Evolutionary conservation across 2,329 filamentous ascomycete species (phyloP).

Genomic region (Colletotrichum filicis): DNA sequence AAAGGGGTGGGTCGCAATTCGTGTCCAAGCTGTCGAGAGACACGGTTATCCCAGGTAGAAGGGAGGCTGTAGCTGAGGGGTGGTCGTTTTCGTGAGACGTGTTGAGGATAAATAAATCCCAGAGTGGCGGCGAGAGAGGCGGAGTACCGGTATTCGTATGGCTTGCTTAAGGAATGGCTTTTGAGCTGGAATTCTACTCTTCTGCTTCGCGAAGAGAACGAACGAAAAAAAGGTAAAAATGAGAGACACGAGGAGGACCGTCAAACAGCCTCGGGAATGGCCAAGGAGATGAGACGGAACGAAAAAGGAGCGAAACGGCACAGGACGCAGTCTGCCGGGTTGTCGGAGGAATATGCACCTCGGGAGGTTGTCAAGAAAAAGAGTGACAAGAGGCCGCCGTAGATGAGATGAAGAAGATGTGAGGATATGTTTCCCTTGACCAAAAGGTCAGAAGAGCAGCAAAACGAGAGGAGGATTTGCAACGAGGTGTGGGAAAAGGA

Average conservation of each 20-base stretch:
- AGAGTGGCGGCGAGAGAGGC: conserved; percentile 17
- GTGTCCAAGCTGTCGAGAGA: conserved; percentile 16
- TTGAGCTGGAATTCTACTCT: background rate
- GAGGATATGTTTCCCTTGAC: background rate
- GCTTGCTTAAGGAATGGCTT: conserved; percentile 13
- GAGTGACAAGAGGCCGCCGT: conserved; percentile 16
- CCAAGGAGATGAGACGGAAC: conserved; percentile 3
- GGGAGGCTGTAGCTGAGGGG: conserved; percentile 4
- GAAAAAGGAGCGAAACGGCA: conserved; percentile 26
- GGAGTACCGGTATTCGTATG: conserved; percentile 8
- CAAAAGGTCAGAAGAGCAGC: conserved; percentile 5
- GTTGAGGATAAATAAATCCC: conserved; percentile 4
- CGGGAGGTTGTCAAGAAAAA: background rate
- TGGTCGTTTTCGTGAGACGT: conserved; percentile 12
- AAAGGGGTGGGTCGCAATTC: conserved; percentile 21
- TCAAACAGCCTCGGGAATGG: conserved; percentile 26
- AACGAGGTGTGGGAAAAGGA: conserved; percentile 2
- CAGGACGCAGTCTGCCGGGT: conserved; percentile 21
- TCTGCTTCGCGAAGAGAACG: background rate
- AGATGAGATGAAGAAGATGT: conserved; percentile 3
- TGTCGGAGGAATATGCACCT: conserved; percentile 15
- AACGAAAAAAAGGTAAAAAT: background rate
- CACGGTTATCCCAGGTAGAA: conserved; percentile 27
- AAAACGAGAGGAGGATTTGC: conserved; percentile 2
- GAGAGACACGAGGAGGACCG: conserved; percentile 16